A percentile compares a stretch with the other conserved stretches of the same genome.
Conservation (phyloP, 352 stramenopile species). For the Globisporangium recalcitrans region DNA sequence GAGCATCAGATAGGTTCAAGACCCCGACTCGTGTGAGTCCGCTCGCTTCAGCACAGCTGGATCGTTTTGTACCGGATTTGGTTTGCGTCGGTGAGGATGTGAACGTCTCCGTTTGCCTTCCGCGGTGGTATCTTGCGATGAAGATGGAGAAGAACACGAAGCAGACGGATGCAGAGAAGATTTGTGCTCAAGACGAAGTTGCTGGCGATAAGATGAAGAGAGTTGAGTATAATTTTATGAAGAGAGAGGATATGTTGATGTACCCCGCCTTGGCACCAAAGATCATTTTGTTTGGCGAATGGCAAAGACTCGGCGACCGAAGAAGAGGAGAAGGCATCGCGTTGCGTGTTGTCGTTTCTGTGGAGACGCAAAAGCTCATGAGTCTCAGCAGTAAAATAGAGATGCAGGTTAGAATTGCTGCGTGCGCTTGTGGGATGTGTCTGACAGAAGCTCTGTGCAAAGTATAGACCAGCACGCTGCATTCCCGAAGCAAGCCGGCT, state of each 20-base stretch:
- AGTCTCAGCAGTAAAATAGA: not conserved
- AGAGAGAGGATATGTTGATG: slow-evolving; percentile 5
- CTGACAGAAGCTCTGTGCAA: not conserved
- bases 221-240: slow-evolving; percentile 11
- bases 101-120: not conserved
- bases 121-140: not conserved
- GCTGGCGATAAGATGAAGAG: slow-evolving; percentile 2
- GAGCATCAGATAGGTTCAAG: slow-evolving; percentile 63
- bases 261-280: not conserved
- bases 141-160: not conserved
- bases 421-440: not conserved
- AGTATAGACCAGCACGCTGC: slow-evolving; percentile 1
- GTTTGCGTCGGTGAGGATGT: not conserved
- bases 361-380: not conserved
- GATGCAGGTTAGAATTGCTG: not conserved
- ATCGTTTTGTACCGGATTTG: slow-evolving; percentile 4
- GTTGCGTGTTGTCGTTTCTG: slow-evolving; percentile 2
- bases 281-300: not conserved
- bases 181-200: slow-evolving; percentile 1
- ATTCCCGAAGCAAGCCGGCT: not conserved
- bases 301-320: not conserved
- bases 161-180: not conserved
- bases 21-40: not conserved
- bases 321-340: not conserved
- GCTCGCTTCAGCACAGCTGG: not conserved